A percentile compares a stretch with the other conserved stretches of the same genome.
These are phyloP conservation scores for Wickerhamiella parazyma DNA, from an alignment of 805 yeast genomes.

Conservation along the genomic window DNA sequence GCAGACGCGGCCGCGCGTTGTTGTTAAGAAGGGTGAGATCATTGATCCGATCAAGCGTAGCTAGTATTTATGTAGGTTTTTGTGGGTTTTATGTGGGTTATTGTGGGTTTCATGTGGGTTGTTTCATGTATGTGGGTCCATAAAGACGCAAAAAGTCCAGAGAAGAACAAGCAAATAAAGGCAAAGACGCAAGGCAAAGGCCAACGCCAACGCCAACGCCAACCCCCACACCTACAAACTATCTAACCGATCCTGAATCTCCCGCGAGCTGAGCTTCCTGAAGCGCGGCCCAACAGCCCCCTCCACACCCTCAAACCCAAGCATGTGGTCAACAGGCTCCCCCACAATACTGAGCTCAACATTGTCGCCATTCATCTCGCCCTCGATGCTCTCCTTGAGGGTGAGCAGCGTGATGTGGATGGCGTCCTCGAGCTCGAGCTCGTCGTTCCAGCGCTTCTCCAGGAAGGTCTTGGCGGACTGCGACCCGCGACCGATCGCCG, in stretches of 20 bases:
- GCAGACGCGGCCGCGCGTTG: slow-evolving; percentile 75
- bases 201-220: too few species aligned
- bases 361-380: slow-evolving; percentile 93
- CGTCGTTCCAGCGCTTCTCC: slow-evolving; percentile 97
- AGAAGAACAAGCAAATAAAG: too few species aligned
- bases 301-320: slow-evolving; percentile 76
- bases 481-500: slow-evolving; percentile 95
- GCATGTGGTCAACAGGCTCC: slow-evolving; percentile 60
- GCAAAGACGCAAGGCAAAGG: too few species aligned
- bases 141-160: too few species aligned
- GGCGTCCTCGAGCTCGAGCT: slow-evolving; percentile 94
- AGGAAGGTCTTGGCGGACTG: slow-evolving; percentile 92
- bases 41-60: slow-evolving; percentile 88
- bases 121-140: too few species aligned
- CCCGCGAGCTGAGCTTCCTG: slow-evolving; percentile 72
- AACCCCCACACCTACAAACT: background rate
- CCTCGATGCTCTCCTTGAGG: slow-evolving; percentile 91
- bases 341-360: slow-evolving; percentile 86
- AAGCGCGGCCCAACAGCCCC: slow-evolving; percentile 79
- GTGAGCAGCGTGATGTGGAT: slow-evolving; percentile 91
- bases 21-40: slow-evolving; percentile 75
- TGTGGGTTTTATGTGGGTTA: too few species aligned
- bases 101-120: too few species aligned
- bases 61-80: too few species aligned
- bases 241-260: slow-evolving; percentile 89